These are phyloP conservation scores for Coprinopsis strossmayeri DNA, from an alignment of 768 basidiomycete species.

Conservation along the genomic window DNA sequence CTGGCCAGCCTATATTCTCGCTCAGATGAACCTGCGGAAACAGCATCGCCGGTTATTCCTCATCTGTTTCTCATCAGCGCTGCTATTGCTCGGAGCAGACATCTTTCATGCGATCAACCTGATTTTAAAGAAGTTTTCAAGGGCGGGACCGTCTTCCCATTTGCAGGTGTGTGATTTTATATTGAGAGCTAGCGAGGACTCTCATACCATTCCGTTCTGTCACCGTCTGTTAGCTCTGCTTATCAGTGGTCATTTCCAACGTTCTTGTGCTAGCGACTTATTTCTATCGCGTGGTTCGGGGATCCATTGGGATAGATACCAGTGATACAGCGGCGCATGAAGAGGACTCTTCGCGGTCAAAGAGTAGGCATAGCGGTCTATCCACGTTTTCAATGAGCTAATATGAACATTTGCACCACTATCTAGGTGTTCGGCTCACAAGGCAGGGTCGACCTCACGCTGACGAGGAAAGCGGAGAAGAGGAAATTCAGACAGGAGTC, in stretches of 20 bases:
- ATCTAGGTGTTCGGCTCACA: too few relatives aligned
- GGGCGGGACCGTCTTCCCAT: neutral
- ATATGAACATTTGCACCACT: too few relatives aligned
- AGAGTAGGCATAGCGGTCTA: too few relatives aligned
- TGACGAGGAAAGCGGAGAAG: too few relatives aligned
- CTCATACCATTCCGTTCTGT: neutral
- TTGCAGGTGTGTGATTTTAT: neutral
- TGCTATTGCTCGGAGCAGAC: neutral
- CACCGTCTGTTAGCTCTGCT: neutral
- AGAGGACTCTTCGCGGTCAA: too few relatives aligned
- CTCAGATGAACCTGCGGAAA: neutral
- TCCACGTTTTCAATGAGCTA: too few relatives aligned
- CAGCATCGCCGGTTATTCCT: neutral
- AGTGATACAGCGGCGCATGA: too few relatives aligned
- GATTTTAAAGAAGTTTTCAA: neutral
- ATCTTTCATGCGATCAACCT: neutral
- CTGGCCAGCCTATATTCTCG: neutral
- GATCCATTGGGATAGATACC: too few relatives aligned
- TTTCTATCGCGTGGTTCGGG: too few relatives aligned
- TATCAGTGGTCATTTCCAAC: neutral
- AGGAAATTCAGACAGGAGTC: too few relatives aligned
- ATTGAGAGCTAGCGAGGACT: neutral
- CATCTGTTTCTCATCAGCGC: neutral
- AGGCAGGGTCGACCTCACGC: too few relatives aligned
- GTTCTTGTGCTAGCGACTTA: neutral